phyloP scores from a whole-genome alignment of 1,139 yeast genomes.

The Candida glucosophila region DNA sequence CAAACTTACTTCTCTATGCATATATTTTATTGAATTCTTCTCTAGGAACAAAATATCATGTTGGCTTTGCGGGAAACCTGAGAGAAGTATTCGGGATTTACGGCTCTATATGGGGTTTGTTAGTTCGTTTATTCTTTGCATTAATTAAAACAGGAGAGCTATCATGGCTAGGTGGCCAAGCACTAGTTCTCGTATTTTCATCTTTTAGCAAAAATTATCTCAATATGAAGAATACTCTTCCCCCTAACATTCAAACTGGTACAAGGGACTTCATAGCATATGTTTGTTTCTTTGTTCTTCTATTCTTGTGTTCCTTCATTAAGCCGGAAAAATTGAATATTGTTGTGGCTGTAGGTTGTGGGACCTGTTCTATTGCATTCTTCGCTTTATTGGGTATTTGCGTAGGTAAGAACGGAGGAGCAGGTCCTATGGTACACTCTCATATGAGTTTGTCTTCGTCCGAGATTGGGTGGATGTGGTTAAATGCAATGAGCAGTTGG shows the following conservation, averaged over 20 bases:
- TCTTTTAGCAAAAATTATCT: slow-evolving; percentile 9
- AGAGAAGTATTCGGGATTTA: slow-evolving; percentile 13
- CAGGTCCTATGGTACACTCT: slow-evolving; percentile 8
- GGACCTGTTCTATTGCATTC: slow-evolving; percentile 9
- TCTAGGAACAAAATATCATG: slow-evolving; percentile 13
- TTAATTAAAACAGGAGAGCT: slow-evolving; percentile 14
- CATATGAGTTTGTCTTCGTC: slow-evolving; percentile 3
- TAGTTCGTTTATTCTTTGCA: slow-evolving; percentile 12
- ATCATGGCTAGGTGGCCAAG: slow-evolving; percentile 12
- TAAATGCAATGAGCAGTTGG: slow-evolving; percentile 13
- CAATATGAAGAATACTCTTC: slow-evolving; percentile 9
- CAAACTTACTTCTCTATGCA: slow-evolving; percentile 10
- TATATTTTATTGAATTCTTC: slow-evolving; percentile 12
- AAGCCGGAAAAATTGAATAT: slow-evolving; percentile 12
- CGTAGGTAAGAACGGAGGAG: slow-evolving; percentile 9
- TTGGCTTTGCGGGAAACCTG: slow-evolving; percentile 15
- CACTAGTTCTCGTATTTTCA: slow-evolving; percentile 7
- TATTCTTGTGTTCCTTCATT: slow-evolving; percentile 9
- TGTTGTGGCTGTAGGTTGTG: slow-evolving; percentile 3
- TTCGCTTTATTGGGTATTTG: slow-evolving; percentile 7
- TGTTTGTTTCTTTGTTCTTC: slow-evolving; percentile 11
- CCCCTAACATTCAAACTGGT: slow-evolving; percentile 8
- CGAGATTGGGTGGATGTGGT: slow-evolving; percentile 13
- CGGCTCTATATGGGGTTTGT: slow-evolving; percentile 11
- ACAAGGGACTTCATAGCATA: slow-evolving; percentile 13